Base-by-base conservation (phyloP, 2,329 filamentous ascomycete species). In the Fusarium neocosmosporiellum region DNA sequence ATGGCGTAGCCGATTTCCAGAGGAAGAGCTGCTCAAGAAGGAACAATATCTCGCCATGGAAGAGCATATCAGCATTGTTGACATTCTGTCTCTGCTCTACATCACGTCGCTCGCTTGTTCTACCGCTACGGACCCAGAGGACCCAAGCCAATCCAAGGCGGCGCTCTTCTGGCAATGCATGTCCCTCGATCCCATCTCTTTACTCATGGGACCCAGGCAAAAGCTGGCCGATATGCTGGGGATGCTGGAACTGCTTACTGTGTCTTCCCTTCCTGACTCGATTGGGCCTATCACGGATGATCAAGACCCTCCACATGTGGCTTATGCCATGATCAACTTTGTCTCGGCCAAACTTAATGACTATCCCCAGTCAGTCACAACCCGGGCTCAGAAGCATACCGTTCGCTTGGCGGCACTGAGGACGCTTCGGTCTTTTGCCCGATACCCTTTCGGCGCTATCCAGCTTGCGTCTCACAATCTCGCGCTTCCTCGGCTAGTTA, bases 401-500 rank as follows among this genome's bases (percentile, higher is more conserved):
- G 81, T 87, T 70, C 82, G 84, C 66, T 75, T 86, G 80, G 79
- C 87, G 72, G 79, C 87, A 11, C 77, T 92, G 43, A 84, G 85
- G 53, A 86, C 90, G 2, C 82, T 92, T 16, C 84, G 87, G n/a
- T 84, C 87, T 2, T 91, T 95, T 78, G 88, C 89, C 2, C 83
- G 86, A 7, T 89, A 89, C n/a, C 82, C 87, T 0, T 89, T 93
- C 75, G 92, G 92, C 10, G 87, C 88, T 2, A 79, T 85, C 27
- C 88, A 93, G 53, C 86, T 98, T 10, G 92, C 92, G 0, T 83
- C 84, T 7, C 93, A 96, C 79, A 87, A 88, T 4, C 89, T 88
- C 43, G 90, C 91, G 14, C 89, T 97, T 18, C 94, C 93, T 1
- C 89, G 94, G 4, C 84, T 98, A 0, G 91, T 97, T 29, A 89